Percentiles rank a stretch among this genome's conserved stretches.
Evolutionary conservation across 345 rosid genomes (phyloP).

Genomic region (Salix suchowensis): DNA sequence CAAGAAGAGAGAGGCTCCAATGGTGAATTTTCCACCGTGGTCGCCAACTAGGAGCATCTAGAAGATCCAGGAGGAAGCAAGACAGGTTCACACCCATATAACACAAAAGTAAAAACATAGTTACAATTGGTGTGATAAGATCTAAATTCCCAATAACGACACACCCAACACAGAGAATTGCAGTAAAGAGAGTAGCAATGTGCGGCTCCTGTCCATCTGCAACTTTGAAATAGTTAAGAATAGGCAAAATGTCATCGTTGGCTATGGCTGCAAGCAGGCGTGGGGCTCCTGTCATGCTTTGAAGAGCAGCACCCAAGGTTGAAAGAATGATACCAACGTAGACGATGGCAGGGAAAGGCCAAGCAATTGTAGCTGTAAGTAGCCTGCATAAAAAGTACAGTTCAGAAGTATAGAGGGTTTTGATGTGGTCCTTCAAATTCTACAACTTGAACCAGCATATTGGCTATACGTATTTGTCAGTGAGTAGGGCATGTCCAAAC

Average conservation of each 20-base stretch:
- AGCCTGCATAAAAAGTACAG: conserved; percentile 45
- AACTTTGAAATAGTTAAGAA: conserved; percentile 92
- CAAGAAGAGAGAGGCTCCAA: conserved; percentile 95
- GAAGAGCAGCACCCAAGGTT: conserved; percentile 99
- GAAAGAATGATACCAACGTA: conserved; percentile 93
- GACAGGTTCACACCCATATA: conserved; percentile 97
- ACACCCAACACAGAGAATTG: conserved; percentile 80
- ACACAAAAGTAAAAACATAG: conserved; percentile 97
- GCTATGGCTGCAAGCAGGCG: conserved; percentile 99
- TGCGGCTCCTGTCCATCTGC: conserved; percentile 86
- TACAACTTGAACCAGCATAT: not conserved
- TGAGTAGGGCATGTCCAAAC: not conserved
- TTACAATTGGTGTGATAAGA: conserved; percentile 92
- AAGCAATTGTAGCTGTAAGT: conserved; percentile 91
- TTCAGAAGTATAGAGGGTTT: not conserved
- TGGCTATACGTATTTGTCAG: not conserved
- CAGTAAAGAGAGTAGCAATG: conserved; percentile 86
- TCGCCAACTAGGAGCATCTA: conserved; percentile 99
- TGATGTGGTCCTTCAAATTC: not conserved
- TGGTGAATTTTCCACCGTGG: conserved; percentile 99
- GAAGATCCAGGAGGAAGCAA: conserved; percentile 97
- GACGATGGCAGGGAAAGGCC: conserved; percentile 86
- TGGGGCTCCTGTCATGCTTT: conserved; percentile 97
- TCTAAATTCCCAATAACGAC: conserved; percentile 94
- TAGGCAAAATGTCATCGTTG: conserved; percentile 95